phyloP scores from a whole-genome alignment of 345 rosid species.

The Eutrema yunnanense region DNA sequence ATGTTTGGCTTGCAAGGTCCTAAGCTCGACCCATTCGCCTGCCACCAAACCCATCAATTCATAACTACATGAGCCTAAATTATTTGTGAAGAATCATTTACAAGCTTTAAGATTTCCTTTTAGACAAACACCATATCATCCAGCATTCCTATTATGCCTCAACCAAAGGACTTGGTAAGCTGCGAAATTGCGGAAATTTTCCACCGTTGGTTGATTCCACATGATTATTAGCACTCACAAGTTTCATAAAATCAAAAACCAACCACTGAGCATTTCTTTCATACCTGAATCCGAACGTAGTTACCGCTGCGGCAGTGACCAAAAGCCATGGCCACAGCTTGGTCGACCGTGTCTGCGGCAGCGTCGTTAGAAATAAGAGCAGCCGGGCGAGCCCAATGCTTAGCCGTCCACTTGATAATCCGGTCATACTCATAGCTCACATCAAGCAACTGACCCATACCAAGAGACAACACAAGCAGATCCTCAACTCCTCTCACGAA shows the following conservation, averaged over 20 bases:
- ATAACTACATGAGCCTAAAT: background rate
- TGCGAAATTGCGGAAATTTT: too few relatives aligned
- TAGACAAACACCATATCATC: background rate
- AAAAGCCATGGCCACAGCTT: conserved; percentile 93
- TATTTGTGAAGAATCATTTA: background rate
- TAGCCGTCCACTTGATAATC: conserved; percentile 70
- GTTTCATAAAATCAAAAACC: background rate
- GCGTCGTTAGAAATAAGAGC: conserved; percentile 79
- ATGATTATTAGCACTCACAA: too few relatives aligned
- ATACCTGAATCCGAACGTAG: conserved; percentile 91
- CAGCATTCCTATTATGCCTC: background rate
- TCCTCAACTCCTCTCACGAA: conserved; percentile 96
- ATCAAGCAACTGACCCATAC: conserved; percentile 76
- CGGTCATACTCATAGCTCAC: conserved; percentile 62
- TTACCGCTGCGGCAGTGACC: conserved; percentile 67
- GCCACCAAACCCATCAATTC: conserved; percentile 17
- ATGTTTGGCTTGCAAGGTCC: conserved; percentile 60
- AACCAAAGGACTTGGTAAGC: background rate
- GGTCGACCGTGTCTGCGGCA: conserved; percentile 88
- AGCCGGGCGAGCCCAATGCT: conserved; percentile 89
- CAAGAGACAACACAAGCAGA: conserved; percentile 74
- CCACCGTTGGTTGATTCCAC: too few relatives aligned
- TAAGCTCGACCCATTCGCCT: conserved; percentile 80
- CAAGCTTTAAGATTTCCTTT: background rate
- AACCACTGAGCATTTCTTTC: background rate